Percentiles rank a stretch among this genome's conserved stretches.
Evolutionary conservation across 257 asterid genomes (phyloP).

Genomic region (Osmanthus fragrans): DNA sequence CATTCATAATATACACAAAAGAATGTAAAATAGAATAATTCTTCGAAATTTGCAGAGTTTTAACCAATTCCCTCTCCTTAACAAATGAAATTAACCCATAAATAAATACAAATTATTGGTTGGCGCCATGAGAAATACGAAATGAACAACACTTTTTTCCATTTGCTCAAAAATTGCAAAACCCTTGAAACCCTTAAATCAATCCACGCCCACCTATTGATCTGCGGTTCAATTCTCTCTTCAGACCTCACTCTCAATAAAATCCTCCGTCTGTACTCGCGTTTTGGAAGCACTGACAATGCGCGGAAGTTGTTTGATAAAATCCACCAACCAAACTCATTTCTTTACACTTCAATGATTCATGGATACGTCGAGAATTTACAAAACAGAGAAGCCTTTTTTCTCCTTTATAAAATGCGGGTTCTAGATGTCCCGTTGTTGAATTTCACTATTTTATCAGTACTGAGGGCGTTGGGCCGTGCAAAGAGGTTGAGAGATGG

Average conservation of each 20-base stretch:
- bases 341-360: constrained; percentile 22
- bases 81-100: neutral
- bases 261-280: neutral
- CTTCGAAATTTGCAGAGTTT: neutral
- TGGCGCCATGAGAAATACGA: constrained; percentile 23
- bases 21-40: too few relatives aligned
- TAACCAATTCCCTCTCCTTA: neutral
- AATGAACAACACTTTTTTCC: constrained; percentile 9
- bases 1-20: too few relatives aligned
- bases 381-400: constrained; percentile 23
- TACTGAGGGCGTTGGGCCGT: constrained; percentile 27
- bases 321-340: constrained; percentile 24
- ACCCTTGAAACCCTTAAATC: constrained; percentile 9
- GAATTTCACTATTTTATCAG: constrained; percentile 24
- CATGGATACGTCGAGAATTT: constrained; percentile 29
- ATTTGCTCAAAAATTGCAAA: constrained; percentile 25
- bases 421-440: constrained; percentile 1
- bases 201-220: neutral
- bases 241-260: constrained; percentile 15
- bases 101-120: neutral
- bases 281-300: neutral
- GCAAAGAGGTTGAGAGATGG: constrained; percentile 19
- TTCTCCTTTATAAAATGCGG: constrained; percentile 13
- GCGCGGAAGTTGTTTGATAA: constrained; percentile 23
- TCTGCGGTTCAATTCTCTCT: constrained; percentile 12